Evolutionary conservation across 352 stramenopile species (phyloP), one percentile per base, ranked within the genome.

Genomic region (Phytophthora palmivora): DNA sequence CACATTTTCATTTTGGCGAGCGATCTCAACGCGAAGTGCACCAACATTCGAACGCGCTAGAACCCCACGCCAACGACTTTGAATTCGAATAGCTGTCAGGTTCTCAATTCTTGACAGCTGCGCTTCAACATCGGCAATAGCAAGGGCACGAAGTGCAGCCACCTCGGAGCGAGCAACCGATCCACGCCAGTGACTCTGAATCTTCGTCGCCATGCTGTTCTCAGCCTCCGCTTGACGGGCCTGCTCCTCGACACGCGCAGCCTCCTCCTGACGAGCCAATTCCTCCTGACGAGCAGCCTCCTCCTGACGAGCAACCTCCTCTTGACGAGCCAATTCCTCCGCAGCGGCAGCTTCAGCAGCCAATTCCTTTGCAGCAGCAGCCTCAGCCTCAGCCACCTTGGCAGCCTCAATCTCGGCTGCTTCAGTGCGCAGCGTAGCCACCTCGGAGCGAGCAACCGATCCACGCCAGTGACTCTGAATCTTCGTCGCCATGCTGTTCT

Each of bases 381-480:
- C 37, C 6, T 43, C 49, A 24, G 38, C 49, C 9, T 32, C 53
- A 41, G 34, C 34, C 7, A 6, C 30, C 30, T 43, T 21, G 39
- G 32, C 32, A 6, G 24, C 54, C 36, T 51, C 51, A 15, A 32
- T 45, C 42, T 58, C 24, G 26, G 46, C 39, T 4, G 24, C 48
- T 15, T 38, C 34, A n/a, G n/a, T n/a, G n/a, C 52, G 42, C 8
- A 71, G 6, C 0, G 15, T 21, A 30, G 43, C 34, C 49, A 74
- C 54, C 28, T 65, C 21, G 2, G 52, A 62, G 0, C 54, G 54
- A 33, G 54, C 54, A 34, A 46, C 43, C 32, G 32, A 55, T 36
- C 70, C 63, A 28, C 66, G 58, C 61, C 66, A 79, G 24, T 58
- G 52, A 11, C 64, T 69, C 30, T 78, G 70, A 16, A 78, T 78